phyloP scores from a whole-genome alignment of 2,329 filamentous ascomycete species.

The Seiridium cupressi region DNA sequence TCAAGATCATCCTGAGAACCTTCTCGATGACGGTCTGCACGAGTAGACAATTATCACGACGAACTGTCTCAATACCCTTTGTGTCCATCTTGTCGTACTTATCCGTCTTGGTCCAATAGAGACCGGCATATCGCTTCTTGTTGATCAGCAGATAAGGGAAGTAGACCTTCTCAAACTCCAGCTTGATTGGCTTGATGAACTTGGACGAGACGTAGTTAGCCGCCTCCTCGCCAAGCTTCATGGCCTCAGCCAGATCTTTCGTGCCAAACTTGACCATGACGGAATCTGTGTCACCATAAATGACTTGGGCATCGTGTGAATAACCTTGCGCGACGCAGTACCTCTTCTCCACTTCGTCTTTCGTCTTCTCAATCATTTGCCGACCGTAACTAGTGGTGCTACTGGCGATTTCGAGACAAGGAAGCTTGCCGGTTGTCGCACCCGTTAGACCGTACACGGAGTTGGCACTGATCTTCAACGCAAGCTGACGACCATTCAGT shows the following conservation, averaged over 20 bases:
- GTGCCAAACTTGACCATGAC: constrained; percentile 99
- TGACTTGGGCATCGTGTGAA: constrained; percentile 89
- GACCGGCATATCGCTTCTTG: constrained; percentile 98
- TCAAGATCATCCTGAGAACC: constrained; percentile 90
- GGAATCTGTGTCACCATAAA: constrained; percentile 98
- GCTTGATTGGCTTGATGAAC: constrained; percentile 95
- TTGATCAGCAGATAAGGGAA: constrained; percentile 98
- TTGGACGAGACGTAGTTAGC: constrained; percentile 85
- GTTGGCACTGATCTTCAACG: constrained; percentile 95
- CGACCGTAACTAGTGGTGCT: constrained; percentile 96
- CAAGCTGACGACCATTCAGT: constrained; percentile 92
- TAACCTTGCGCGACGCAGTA: constrained; percentile 96
- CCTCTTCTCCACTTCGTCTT: constrained; percentile 85
- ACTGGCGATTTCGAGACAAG: constrained; percentile 91
- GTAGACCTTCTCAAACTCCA: constrained; percentile 99
- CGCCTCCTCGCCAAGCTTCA: constrained; percentile 94
- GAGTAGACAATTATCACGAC: constrained; percentile 91
- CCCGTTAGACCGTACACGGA: constrained; percentile 97
- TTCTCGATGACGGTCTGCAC: constrained; percentile 98
- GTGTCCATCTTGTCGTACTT: constrained; percentile 99
- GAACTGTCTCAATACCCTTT: constrained; percentile 97
- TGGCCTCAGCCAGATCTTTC: constrained; percentile 79
- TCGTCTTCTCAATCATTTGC: constrained; percentile 98
- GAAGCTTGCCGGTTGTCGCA: constrained; percentile 92
- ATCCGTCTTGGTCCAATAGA: constrained; percentile 92